Evolutionary conservation across 306 rosid genomes (phyloP).

Genomic region (Medicago lupulina): DNA sequence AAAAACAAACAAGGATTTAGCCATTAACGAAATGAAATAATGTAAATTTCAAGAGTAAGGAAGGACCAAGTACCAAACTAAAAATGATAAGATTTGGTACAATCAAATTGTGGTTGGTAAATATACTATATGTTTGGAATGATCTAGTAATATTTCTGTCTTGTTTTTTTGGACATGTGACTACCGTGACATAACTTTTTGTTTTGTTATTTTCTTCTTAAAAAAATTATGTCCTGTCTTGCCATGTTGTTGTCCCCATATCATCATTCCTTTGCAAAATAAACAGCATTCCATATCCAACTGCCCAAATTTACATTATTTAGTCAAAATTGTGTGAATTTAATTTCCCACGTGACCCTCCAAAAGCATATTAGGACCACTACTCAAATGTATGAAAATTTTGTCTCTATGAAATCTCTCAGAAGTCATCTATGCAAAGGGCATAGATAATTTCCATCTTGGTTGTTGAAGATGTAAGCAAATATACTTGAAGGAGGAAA

Average conservation of each 20-base stretch:
- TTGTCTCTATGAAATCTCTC: conserved; percentile 3
- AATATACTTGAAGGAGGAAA: neutral
- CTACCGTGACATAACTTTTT: conserved; percentile 25
- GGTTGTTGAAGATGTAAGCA: conserved; percentile 8
- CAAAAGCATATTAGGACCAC: neutral
- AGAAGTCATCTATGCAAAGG: conserved; percentile 3
- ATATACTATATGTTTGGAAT: neutral
- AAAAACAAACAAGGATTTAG: neutral
- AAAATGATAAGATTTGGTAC: neutral
- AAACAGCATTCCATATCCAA: conserved; percentile 31
- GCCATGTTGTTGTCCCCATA: conserved; percentile 39
- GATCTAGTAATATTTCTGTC: conserved; percentile 2
- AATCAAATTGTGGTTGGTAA: conserved; percentile 29
- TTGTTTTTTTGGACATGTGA: conserved; percentile 19
- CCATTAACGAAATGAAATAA: conserved; percentile 2
- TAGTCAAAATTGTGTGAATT: conserved; percentile 42
- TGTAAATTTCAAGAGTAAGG: neutral
- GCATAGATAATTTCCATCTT: neutral
- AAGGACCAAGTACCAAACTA: neutral
- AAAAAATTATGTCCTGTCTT: conserved; percentile 27
- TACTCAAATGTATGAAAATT: conserved; percentile 12
- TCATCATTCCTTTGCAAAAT: conserved; percentile 34
- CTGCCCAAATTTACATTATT: conserved; percentile 37
- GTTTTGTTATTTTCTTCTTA: conserved; percentile 16
- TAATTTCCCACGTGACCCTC: conserved; percentile 23